phyloP scores from a whole-genome alignment of 495 filamentous ascomycete genomes.

The Gamarada debralockiae region DNA sequence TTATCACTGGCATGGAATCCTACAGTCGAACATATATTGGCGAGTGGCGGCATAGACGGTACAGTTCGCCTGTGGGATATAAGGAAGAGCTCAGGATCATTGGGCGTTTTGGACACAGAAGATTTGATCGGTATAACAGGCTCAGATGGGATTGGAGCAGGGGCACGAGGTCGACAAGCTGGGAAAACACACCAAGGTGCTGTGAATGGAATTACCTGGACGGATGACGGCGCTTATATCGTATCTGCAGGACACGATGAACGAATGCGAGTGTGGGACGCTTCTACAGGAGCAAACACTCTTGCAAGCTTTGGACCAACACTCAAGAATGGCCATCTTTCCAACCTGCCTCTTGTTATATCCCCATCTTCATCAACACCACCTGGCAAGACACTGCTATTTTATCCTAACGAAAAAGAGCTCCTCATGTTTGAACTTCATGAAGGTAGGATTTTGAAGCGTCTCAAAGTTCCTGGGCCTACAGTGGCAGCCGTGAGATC shows the following conservation, averaged over 20 bases:
- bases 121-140: conserved; percentile 62
- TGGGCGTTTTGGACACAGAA: conserved; percentile 77
- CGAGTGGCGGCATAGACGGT: conserved; percentile 73
- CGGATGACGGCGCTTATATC: conserved; percentile 67
- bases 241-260: conserved; percentile 79
- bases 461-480: conserved; percentile 58
- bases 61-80: conserved; percentile 82
- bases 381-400: conserved; percentile 56
- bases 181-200: conserved; percentile 70
- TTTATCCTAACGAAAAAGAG: conserved; percentile 75
- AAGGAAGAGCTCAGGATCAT: conserved; percentile 62
- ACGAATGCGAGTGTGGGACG: conserved; percentile 80
- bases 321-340: conserved; percentile 66
- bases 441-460: conserved; percentile 68
- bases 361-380: conserved; percentile 48
- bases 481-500: conserved; percentile 38
- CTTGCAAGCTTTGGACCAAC: conserved; percentile 77
- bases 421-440: conserved; percentile 73
- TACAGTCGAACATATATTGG: conserved; percentile 69
- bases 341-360: conserved; percentile 57
- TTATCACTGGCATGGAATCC: conserved; percentile 79
- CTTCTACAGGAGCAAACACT: conserved; percentile 73
- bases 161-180: conserved; percentile 40
- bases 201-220: conserved; percentile 83
- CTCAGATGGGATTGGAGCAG: conserved; percentile 43